Percentiles rank a stretch among this genome's conserved stretches.
Evolutionary conservation across 805 yeast species (phyloP).

Genomic region (Candida golubevii): DNA sequence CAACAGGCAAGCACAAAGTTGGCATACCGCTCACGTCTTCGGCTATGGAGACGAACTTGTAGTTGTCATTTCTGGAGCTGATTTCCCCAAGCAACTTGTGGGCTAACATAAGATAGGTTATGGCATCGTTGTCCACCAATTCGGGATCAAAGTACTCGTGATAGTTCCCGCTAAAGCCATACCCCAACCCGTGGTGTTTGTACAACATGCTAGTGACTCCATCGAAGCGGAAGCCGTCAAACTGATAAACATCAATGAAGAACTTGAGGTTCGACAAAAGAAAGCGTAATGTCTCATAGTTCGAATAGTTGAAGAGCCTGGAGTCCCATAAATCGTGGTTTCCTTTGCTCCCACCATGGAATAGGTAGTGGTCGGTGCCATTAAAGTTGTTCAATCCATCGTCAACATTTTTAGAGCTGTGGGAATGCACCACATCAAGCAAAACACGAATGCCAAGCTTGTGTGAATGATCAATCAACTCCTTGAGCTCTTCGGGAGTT

Average conservation of each 20-base stretch:
- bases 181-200: slow-evolving; percentile 87
- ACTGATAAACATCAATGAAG: slow-evolving; percentile 75
- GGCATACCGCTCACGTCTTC: slow-evolving; percentile 99
- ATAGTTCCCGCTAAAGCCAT: slow-evolving; percentile 87
- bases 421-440: slow-evolving; percentile 92
- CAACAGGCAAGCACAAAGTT: slow-evolving; percentile 74
- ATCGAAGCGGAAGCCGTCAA: slow-evolving; percentile 95
- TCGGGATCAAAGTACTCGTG: slow-evolving; percentile 80
- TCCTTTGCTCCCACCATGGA: slow-evolving; percentile 90
- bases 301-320: slow-evolving; percentile 87
- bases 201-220: slow-evolving; percentile 95
- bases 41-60: slow-evolving; percentile 71
- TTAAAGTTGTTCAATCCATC: slow-evolving; percentile 93
- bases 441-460: slow-evolving; percentile 79
- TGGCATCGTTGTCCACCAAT: slow-evolving; percentile 82
- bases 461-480: slow-evolving; percentile 88
- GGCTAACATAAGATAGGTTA: slow-evolving; percentile 86
- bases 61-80: slow-evolving; percentile 30
- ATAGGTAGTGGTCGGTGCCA: slow-evolving; percentile 92
- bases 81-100: slow-evolving; percentile 65
- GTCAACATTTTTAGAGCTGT: slow-evolving; percentile 88
- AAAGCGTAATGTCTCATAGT: slow-evolving; percentile 86
- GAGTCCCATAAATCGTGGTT: slow-evolving; percentile 93
- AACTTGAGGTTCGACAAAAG: slow-evolving; percentile 78
- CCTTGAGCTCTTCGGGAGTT: slow-evolving; percentile 90